Conservation (phyloP, 495 filamentous ascomycete genomes). For the Filosporella fistucella region DNA sequence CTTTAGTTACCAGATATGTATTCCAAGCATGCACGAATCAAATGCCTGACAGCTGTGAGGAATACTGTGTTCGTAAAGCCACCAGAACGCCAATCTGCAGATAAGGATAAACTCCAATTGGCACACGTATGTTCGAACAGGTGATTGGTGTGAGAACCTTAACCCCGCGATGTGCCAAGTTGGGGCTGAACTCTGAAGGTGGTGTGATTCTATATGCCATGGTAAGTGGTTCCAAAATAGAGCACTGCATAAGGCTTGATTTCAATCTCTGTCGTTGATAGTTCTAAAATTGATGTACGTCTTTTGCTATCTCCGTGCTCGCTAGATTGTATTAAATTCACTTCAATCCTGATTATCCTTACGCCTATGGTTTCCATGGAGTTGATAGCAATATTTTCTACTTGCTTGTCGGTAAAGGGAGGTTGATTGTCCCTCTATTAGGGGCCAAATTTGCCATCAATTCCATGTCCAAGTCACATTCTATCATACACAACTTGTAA, state of each 20-base stretch:
- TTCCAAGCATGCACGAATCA: not conserved
- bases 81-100: slow-evolving; percentile 10
- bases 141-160: slow-evolving; percentile 3
- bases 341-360: too few species aligned
- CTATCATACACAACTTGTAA: too few species aligned
- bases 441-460: too few species aligned
- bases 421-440: too few species aligned
- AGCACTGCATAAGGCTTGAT: not conserved
- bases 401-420: too few species aligned
- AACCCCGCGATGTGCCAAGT: slow-evolving; percentile 8
- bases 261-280: too few species aligned
- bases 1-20: not conserved
- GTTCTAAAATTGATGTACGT: not conserved
- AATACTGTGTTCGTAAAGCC: not conserved
- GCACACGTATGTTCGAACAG: not conserved
- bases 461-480: too few species aligned
- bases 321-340: too few species aligned
- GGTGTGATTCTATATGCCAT: not conserved
- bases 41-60: not conserved
- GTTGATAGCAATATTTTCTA: too few species aligned
- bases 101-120: slow-evolving; percentile 1
- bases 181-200: not conserved
- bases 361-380: too few species aligned
- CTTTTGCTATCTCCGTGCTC: not conserved
- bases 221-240: not conserved